Conservation (phyloP, 2,329 filamentous ascomycete genomes). For the Calonectria pseudoreteaudii region DNA sequence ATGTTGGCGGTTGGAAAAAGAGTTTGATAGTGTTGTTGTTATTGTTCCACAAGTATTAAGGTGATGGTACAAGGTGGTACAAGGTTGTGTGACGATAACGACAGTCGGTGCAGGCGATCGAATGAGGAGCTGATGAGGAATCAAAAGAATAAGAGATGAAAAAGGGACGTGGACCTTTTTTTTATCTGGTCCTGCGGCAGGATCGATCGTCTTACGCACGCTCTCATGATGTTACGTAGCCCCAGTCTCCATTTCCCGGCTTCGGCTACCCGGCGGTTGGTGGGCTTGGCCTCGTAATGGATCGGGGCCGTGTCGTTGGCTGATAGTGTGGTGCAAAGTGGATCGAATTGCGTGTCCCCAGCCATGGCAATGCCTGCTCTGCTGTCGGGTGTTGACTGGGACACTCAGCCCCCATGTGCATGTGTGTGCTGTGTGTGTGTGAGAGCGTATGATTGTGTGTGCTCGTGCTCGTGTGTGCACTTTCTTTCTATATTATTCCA, state of each 20-base stretch:
- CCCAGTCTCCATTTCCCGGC: constrained; percentile 5
- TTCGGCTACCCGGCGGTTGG: constrained; percentile 9
- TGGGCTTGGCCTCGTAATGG: constrained; percentile 17
- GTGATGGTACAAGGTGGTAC: not conserved
- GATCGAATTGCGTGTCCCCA: constrained; percentile 19
- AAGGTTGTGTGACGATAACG: constrained; percentile 1
- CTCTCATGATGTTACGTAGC: constrained; percentile 20
- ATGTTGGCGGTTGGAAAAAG: constrained; percentile 8
- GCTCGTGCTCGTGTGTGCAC: no score
- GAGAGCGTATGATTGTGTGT: not conserved
- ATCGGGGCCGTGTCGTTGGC: constrained; percentile 1
- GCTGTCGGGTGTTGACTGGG: not conserved
- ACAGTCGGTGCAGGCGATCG: constrained; percentile 9
- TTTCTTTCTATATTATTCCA: not conserved
- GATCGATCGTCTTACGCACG: not conserved
- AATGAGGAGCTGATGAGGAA: not conserved
- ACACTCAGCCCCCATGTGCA: not conserved
- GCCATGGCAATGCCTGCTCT: not conserved
- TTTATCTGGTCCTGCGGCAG: not conserved
- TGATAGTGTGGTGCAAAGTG: constrained; percentile 13
- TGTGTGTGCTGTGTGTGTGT: not conserved
- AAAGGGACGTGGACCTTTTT: constrained; percentile 5
- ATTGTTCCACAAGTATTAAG: not conserved
- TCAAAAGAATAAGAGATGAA: not conserved
- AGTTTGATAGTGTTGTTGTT: not conserved